Base-by-base conservation (phyloP, 2,329 filamentous ascomycete species). In the Juglanconis juglandina region DNA sequence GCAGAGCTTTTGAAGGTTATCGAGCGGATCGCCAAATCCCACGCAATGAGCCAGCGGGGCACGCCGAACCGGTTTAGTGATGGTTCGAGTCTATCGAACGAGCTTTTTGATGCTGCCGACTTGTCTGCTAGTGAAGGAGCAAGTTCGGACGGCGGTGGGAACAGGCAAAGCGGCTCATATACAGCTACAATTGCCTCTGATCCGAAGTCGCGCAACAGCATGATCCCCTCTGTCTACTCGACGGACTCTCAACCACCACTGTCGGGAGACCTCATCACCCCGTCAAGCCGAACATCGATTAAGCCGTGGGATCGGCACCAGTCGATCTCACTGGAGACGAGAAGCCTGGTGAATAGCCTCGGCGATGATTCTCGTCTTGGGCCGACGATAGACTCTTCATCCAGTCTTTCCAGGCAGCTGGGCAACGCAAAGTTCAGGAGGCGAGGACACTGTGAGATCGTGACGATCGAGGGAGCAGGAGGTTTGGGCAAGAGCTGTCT, bases 1-100 rank as follows among this genome's bases (percentile, higher is more conserved):
- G 80, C 87, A 51, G 83, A 84, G 42, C 84, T 97, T 8, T 75
- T 92, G 44, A 83, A 81, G 65, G 83, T 95, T 41, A 91, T 97
- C 53, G 88, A 96, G 64, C 87, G 86, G 51, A 88, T 92, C 53
- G 85, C 90, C 24, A 86, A 81, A 69, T 87, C 82, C 39, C 89
- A 93, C 60, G 70, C 78, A 8, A 69, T 81, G 49, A 75, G 72
- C 53, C 74, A 76, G 52, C 79, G 74, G 48, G 74, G 75, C 13
- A 72, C 73, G 9, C 64, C 73, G 4, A 77, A 75, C 60, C 77
- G 79, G 17, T 79, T 81, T 60, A 83, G 83, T 0, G 84, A 85
- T 48, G 76, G 72, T 6, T 86, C 84, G 1, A 80, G 71, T 61
- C 68, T 84, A n/a, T 82, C 82, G 7, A 80, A 77, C 61, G 79